Conservation (phyloP, 495 filamentous ascomycete genomes). For the Xylaria grammica region DNA sequence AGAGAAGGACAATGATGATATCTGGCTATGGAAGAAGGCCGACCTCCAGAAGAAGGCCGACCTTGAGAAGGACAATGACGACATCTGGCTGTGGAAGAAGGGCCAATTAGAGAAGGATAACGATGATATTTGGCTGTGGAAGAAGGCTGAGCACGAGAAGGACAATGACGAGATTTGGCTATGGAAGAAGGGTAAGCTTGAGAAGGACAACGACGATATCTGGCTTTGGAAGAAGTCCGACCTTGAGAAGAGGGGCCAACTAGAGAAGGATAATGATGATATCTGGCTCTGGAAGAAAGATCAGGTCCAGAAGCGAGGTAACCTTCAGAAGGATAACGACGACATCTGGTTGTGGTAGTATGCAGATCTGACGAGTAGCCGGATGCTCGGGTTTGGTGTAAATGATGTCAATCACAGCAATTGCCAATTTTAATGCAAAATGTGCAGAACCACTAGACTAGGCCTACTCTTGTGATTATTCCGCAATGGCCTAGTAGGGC, state of each 20-base stretch:
- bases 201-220: slow-evolving; percentile 6
- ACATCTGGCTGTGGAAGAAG: slow-evolving; percentile 17
- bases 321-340: slow-evolving; percentile 16
- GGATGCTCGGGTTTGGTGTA: neutral
- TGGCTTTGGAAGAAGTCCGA: slow-evolving; percentile 15
- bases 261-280: slow-evolving; percentile 4
- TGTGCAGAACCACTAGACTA: neutral
- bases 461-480: neutral
- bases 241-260: neutral
- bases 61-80: slow-evolving; percentile 16
- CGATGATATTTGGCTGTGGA: slow-evolving; percentile 9
- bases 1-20: slow-evolving; percentile 29
- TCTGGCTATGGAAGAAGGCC: slow-evolving; percentile 35
- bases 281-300: slow-evolving; percentile 14
- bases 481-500: no score
- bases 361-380: neutral
- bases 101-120: slow-evolving; percentile 1
- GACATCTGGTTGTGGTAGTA: slow-evolving; percentile 15
- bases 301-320: slow-evolving; percentile 8
- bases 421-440: neutral
- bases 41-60: slow-evolving; percentile 35
- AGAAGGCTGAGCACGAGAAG: slow-evolving; percentile 6
- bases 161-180: slow-evolving; percentile 9
- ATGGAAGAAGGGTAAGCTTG: slow-evolving; percentile 6
- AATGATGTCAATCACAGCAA: neutral